These are phyloP conservation scores for Citropsis articulata DNA, from an alignment of 345 rosid species.

Conservation along the genomic window DNA sequence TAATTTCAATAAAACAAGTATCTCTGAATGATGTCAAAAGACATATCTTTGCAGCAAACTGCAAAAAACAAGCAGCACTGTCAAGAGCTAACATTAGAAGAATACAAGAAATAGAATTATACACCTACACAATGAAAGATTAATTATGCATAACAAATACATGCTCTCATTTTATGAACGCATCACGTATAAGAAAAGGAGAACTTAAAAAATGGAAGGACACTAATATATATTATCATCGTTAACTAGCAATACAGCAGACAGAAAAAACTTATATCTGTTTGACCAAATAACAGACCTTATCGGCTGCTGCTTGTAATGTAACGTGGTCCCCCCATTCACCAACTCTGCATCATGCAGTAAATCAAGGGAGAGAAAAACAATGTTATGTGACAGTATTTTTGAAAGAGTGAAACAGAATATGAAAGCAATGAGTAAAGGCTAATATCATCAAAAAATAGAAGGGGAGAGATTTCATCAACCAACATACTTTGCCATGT, in stretches of 20 bases:
- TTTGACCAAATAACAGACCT: conserved; percentile 40
- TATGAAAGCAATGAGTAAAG: background rate
- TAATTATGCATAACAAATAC: background rate
- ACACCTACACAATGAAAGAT: background rate
- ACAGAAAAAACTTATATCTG: conserved; percentile 6
- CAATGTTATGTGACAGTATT: background rate
- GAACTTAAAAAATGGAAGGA: background rate
- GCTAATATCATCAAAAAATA: background rate
- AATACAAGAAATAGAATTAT: background rate
- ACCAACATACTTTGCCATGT: conserved; percentile 76
- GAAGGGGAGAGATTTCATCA: conserved; percentile 12
- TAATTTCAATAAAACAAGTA: conserved; percentile 85
- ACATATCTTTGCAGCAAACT: conserved; percentile 96
- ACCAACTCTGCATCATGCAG: conserved; percentile 57
- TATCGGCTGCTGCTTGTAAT: conserved; percentile 96
- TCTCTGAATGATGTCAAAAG: conserved; percentile 94
- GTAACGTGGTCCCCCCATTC: conserved; percentile 98
- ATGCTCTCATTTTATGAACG: background rate
- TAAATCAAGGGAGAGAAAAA: background rate
- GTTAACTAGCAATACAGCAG: background rate
- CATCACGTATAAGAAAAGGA: background rate
- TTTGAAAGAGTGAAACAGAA: conserved; percentile 3
- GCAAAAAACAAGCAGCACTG: conserved; percentile 25
- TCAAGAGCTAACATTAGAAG: background rate
- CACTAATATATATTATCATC: background rate